phyloP scores from a whole-genome alignment of 192 early-diverging fungal species.

The Coemansia sp. region DNA sequence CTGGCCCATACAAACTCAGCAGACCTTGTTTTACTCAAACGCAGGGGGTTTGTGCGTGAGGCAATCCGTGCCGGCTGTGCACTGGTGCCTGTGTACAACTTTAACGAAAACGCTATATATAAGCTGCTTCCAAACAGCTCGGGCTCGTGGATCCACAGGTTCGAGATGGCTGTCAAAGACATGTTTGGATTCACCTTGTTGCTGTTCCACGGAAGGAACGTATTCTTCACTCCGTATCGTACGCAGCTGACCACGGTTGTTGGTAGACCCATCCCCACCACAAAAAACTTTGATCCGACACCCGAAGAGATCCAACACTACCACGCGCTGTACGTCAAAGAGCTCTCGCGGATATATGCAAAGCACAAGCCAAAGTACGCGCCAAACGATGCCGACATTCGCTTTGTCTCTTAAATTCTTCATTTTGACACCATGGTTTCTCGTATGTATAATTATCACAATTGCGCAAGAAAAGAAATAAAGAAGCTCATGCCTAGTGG shows the following conservation, averaged over 20 bases:
- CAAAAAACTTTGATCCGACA: slow-evolving; percentile 28
- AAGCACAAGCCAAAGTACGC: slow-evolving; percentile 51
- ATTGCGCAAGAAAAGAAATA: too few relatives aligned
- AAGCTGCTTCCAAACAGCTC: slow-evolving; percentile 70
- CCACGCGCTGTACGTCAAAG: slow-evolving; percentile 43
- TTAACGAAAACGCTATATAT: slow-evolving; percentile 94
- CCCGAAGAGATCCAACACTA: slow-evolving; percentile 29
- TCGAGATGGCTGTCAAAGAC: slow-evolving; percentile 74
- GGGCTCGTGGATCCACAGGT: slow-evolving; percentile 63
- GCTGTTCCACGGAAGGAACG: slow-evolving; percentile 81
- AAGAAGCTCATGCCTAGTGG: too few relatives aligned
- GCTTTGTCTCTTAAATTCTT: slow-evolving; percentile 28
- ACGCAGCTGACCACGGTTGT: slow-evolving; percentile 47
- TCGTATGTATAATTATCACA: too few relatives aligned
- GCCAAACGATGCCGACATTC: slow-evolving; percentile 26
- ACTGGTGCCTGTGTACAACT: slow-evolving; percentile 86
- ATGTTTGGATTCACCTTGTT: slow-evolving; percentile 71
- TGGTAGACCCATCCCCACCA: slow-evolving; percentile 40
- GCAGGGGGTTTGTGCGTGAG: slow-evolving; percentile 88
- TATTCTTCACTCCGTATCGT: slow-evolving; percentile 67
- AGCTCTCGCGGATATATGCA: slow-evolving; percentile 37
- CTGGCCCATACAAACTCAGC: slow-evolving; percentile 62
- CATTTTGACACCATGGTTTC: too few relatives aligned
- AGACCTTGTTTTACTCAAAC: slow-evolving; percentile 74
- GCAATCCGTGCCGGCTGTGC: slow-evolving; percentile 79